phyloP scores from a whole-genome alignment of 2,329 filamentous ascomycete species.

The Botrytis pseudocinerea region DNA sequence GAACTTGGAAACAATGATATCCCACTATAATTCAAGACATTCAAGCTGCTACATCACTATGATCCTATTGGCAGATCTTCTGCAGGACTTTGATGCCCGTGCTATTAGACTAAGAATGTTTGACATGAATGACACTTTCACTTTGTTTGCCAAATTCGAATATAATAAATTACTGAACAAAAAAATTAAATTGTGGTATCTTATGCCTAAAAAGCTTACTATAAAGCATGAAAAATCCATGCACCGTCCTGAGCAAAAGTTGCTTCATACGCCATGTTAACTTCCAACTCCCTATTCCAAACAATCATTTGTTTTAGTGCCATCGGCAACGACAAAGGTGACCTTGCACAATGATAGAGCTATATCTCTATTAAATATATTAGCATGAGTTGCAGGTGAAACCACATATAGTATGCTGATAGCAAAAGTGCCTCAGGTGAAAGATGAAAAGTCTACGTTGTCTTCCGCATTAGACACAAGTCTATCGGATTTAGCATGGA shows the following conservation, averaged over 20 bases:
- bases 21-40: neutral
- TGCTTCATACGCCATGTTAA: too few species aligned
- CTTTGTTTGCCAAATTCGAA: neutral
- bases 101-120: neutral
- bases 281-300: too few species aligned
- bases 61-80: neutral
- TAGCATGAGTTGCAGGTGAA: constrained; percentile 15
- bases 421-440: constrained; percentile 61
- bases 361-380: constrained; percentile 1
- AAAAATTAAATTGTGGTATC: neutral
- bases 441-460: constrained; percentile 79
- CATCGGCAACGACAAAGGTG: neutral
- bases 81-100: neutral
- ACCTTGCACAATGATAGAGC: neutral
- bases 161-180: neutral
- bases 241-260: too few species aligned
- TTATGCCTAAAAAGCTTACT: neutral
- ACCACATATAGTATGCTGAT: constrained; percentile 15
- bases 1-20: neutral
- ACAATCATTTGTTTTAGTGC: too few species aligned
- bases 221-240: neutral
- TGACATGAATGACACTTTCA: constrained; percentile 1
- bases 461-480: constrained; percentile 58
- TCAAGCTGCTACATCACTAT: neutral
- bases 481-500: constrained; percentile 77